Conservation (phyloP, 129 eudicot species). For the Centella asiatica region DNA sequence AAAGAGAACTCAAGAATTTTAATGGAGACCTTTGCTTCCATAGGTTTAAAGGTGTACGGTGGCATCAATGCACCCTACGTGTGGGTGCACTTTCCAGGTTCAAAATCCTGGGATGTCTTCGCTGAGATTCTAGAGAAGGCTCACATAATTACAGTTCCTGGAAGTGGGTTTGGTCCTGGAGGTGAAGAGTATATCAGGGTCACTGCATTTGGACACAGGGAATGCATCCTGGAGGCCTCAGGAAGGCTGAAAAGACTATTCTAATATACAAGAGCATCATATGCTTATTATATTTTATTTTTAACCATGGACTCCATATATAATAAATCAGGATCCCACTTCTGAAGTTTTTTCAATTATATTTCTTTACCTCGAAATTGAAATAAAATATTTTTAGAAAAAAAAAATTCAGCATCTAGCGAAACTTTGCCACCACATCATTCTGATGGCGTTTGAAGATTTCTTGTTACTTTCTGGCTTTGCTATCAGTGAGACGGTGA, state of each 20-base stretch:
- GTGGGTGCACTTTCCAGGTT: constrained; percentile 94
- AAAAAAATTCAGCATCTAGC: too few species aligned
- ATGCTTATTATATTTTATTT: neutral
- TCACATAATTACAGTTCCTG: constrained; percentile 76
- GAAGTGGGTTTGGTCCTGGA: constrained; percentile 85
- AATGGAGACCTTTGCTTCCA: constrained; percentile 49
- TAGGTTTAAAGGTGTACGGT: constrained; percentile 68
- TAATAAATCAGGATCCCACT: too few species aligned
- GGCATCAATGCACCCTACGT: constrained; percentile 89
- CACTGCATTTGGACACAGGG: constrained; percentile 69
- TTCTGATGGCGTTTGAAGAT: too few species aligned
- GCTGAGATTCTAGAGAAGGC: constrained; percentile 63
- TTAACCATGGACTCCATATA: neutral
- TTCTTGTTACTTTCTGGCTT: too few species aligned
- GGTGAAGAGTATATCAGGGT: constrained; percentile 84
- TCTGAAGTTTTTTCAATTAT: too few species aligned
- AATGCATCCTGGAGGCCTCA: constrained; percentile 59
- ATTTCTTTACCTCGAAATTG: too few species aligned
- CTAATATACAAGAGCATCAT: neutral
- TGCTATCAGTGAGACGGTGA: too few species aligned
- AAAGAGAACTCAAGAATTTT: constrained; percentile 73
- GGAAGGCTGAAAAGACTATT: constrained; percentile 36
- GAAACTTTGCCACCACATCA: too few species aligned
- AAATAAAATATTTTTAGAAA: too few species aligned
- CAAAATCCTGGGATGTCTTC: constrained; percentile 78